Base-by-base conservation (phyloP, 768 basidiomycete genomes). In the Kwoniella mangroviensis region DNA sequence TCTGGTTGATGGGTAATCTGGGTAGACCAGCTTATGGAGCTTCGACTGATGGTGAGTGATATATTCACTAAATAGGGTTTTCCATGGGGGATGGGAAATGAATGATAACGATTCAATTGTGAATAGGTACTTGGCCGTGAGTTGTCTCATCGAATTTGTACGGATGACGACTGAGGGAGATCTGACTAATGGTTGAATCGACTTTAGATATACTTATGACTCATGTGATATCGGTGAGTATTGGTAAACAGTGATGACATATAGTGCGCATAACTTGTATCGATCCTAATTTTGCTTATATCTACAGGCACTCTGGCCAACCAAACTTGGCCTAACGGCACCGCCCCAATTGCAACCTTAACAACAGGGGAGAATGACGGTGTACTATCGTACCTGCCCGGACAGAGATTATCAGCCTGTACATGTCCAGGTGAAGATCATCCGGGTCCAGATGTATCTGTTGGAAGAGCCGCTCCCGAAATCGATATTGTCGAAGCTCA, bases 401-500 rank as follows among this genome's bases (percentile, higher is more conserved):
- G 83, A 26, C 83, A 83, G 65, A 73, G 79, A 24, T 58, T 71
- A 51, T 90, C 89, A 0, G 87, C 93, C 1, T 98, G 95, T 83
- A 95, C 94, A 2, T 98, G 95, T 80, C 84, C 90, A 0, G 89
- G 88, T 13, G 88, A 88, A 40, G 92, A 93, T 74, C 95, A 98
- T 80, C 95, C 95, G 2, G 95, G 95, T 11, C 95, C 95, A 2
- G 86, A 76, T 45, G 86, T 86, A 65, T 86, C 83, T 40, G 74
- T 78, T 15, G 92, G 90, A 21, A 89, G 95, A 62, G 89, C 89
- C 41, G 92, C 90, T 0, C 95, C 96, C 1, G 96, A 98, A 85
- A 93, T 98, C 75, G 95, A 98, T 83, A 87, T 98, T 68, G 80
- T 96, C 66, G 95, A 98, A 85, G 89, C 93, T 0, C 91, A 94